Evolutionary conservation across 306 rosid genomes (phyloP), one percentile per base, ranked within the genome.

Genomic region (Rosa multiflora): DNA sequence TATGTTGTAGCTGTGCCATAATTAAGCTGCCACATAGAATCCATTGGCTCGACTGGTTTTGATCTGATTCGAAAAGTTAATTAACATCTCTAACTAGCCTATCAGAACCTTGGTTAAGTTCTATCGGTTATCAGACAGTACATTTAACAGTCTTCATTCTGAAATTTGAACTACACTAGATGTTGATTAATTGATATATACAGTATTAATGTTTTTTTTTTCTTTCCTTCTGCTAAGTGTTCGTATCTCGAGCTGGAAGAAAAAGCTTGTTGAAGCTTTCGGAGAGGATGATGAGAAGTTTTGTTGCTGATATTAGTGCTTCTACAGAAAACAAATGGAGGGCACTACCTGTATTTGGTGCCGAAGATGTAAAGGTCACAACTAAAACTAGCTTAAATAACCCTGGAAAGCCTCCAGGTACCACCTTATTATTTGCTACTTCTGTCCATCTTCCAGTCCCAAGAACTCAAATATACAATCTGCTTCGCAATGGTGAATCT

Each of bases 211-310:
- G 12, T 32, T 63, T 13, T 14, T 14, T 13, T 61, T 32, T 63
- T n/a, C n/a, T 12, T 63, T 13, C 39, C 39, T 29, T 29, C 26
- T 29, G 26, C 9, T 6, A 32, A 64, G 44, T 32, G 69, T 35
- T 64, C n/a, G 12, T 64, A 55, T 21, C 77, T 7, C 67, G 81
- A 75, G 62, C 0, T n/a, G 93, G 90, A 37, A 87, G 87, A 75
- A 72, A 32, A 74, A 85, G 82, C 67, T 14, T 89, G 6, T 35
- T 89, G 79, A 88, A 76, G 67, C 75, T 91, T 51, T 83, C 90
- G 0, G 87, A 89, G 59, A 88, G 93, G 78, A 72, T 89, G 92
- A 79, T 82, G 61, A 53, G 61, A 53, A 53, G 23, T 53, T 53
- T 53, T 53, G 61, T 75, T 52, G 46, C 1, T 10, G 86, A 86